Evolutionary conservation across 768 basidiomycete genomes (phyloP).

Genomic region (Rubroboletus satanas): DNA sequence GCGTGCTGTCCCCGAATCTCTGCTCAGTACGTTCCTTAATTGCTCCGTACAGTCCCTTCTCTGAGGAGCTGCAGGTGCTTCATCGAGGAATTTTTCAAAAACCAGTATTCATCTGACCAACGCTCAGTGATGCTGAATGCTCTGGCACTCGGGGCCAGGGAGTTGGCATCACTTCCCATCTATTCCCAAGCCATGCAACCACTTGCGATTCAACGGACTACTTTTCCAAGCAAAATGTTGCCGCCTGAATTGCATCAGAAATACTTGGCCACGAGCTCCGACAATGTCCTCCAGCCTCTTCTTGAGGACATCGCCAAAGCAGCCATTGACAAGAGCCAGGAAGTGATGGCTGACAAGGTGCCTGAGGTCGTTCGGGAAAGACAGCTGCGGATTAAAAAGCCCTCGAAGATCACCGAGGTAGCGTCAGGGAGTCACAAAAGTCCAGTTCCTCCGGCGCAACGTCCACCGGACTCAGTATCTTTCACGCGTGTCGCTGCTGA

Average conservation of each 20-base stretch:
- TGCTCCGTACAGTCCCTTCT: neutral
- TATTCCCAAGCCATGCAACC: conserved; percentile 28
- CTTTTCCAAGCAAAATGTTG: conserved; percentile 81
- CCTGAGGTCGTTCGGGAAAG: conserved; percentile 71
- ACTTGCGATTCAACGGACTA: conserved; percentile 33
- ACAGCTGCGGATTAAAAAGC: conserved; percentile 58
- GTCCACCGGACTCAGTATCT: conserved; percentile 23
- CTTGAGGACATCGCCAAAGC: conserved; percentile 58
- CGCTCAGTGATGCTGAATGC: conserved; percentile 84
- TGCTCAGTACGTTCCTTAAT: conserved; percentile 61
- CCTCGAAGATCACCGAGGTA: conserved; percentile 46
- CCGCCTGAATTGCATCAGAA: conserved; percentile 67
- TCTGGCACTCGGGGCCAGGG: conserved; percentile 80
- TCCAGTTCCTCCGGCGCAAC: neutral
- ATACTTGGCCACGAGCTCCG: conserved; percentile 48
- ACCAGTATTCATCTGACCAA: conserved; percentile 86
- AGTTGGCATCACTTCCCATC: conserved; percentile 56
- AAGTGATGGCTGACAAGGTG: conserved; percentile 49
- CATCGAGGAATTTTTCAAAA: conserved; percentile 91
- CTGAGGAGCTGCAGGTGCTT: conserved; percentile 51
- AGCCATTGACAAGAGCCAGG: conserved; percentile 60
- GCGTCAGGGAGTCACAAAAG: conserved; percentile 18
- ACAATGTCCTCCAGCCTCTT: conserved; percentile 47
- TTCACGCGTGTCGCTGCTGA: conserved; percentile 80
- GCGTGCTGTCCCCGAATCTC: conserved; percentile 72